Percentiles rank a stretch among this genome's conserved stretches.
Conservation (phyloP, 176 grass and related monocot species). For the Canna indica region DNA sequence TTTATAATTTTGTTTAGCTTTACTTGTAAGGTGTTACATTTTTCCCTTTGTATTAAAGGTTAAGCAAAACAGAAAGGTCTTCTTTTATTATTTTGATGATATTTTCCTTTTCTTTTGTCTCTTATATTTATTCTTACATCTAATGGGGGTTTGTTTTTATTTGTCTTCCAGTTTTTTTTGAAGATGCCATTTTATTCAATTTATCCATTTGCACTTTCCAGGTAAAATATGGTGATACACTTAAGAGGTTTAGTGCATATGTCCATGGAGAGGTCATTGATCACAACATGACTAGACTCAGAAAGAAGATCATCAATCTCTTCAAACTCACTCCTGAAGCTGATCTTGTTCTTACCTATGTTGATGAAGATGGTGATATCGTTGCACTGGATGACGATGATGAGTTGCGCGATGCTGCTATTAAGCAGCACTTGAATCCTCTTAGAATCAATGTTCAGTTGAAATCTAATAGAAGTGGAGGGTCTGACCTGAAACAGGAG, state of each 20-base stretch:
- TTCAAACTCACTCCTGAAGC: slow-evolving; percentile 44
- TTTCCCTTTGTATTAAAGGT: neutral
- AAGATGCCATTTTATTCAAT: neutral
- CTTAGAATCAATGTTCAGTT: slow-evolving; percentile 50
- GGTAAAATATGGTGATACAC: slow-evolving; percentile 52
- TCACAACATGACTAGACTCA: slow-evolving; percentile 8
- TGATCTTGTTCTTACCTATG: slow-evolving; percentile 55
- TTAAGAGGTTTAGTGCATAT: slow-evolving; percentile 47
- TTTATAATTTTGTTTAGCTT: neutral
- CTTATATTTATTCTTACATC: neutral
- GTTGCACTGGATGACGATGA: slow-evolving; percentile 60
- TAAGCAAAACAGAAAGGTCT: neutral
- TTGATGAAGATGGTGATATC: slow-evolving; percentile 55
- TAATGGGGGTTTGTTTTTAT: neutral
- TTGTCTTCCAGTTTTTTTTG: neutral
- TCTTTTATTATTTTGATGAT: neutral
- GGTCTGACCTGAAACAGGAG: neutral
- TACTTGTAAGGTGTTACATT: neutral
- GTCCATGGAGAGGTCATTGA: slow-evolving; percentile 13
- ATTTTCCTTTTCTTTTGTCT: neutral
- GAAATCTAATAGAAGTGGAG: slow-evolving; percentile 28
- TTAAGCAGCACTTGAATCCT: slow-evolving; percentile 64
- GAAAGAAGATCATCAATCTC: slow-evolving; percentile 48
- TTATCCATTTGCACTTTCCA: slow-evolving; percentile 21
- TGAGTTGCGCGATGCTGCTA: slow-evolving; percentile 56